Percentiles rank a stretch among this genome's conserved stretches.
These are phyloP conservation scores for Lobulomyces angularis DNA, from an alignment of 192 early-diverging fungal species.

Conservation along the genomic window DNA sequence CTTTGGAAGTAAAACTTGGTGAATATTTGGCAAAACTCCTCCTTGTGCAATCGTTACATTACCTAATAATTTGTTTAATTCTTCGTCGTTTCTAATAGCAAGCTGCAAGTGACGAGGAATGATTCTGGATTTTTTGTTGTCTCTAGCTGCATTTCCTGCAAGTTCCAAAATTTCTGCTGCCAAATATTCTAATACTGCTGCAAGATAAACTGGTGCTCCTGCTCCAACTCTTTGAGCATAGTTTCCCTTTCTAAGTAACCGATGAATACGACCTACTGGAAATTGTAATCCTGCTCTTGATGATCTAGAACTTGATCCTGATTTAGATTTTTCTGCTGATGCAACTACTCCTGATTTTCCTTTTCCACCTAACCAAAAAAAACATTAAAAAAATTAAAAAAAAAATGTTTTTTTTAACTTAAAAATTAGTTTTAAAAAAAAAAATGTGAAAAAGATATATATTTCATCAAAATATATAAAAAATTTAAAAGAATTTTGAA, in stretches of 20 bases:
- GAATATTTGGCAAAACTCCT: slow-evolving; percentile 91
- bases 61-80: slow-evolving; percentile 82
- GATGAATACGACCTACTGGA: slow-evolving; percentile 94
- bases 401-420: too few relatives aligned
- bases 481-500: too few relatives aligned
- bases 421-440: too few relatives aligned
- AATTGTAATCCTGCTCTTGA: slow-evolving; percentile 88
- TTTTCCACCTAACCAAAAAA: too few relatives aligned
- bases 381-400: too few relatives aligned
- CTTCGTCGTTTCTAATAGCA: slow-evolving; percentile 92
- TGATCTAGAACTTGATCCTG: slow-evolving; percentile 59
- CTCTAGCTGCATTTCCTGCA: slow-evolving; percentile 88
- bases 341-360: slow-evolving; percentile 29
- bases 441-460: too few relatives aligned
- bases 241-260: slow-evolving; percentile 85
- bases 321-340: slow-evolving; percentile 1
- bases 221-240: slow-evolving; percentile 88
- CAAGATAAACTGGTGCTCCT: slow-evolving; percentile 87
- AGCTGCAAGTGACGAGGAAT: slow-evolving; percentile 90
- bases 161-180: slow-evolving; percentile 93
- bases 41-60: slow-evolving; percentile 86
- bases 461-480: too few relatives aligned
- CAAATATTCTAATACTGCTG: slow-evolving; percentile 92
- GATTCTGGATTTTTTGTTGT: slow-evolving; percentile 92
- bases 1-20: slow-evolving; percentile 69